phyloP scores from a whole-genome alignment of 176 grass and related monocot genomes.

The Oryza rufipogon region DNA sequence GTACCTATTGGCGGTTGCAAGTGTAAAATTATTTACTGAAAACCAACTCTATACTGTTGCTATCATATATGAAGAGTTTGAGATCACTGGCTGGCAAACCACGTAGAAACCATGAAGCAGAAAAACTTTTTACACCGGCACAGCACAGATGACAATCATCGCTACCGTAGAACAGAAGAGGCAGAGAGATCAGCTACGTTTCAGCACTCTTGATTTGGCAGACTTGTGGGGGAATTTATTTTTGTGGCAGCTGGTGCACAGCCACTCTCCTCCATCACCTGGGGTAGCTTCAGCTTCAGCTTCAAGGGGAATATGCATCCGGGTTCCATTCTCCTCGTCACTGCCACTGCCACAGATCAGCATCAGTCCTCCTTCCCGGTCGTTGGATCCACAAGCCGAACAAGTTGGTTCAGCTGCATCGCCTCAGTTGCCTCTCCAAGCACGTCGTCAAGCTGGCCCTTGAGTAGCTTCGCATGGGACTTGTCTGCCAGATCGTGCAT shows the following conservation, averaged over 20 bases:
- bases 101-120: neutral
- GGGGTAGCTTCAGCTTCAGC: conserved; percentile 2
- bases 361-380: conserved; percentile 62
- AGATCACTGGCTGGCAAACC: neutral
- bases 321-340: neutral
- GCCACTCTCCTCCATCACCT: conserved; percentile 54
- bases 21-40: neutral
- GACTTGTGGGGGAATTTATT: conserved; percentile 30
- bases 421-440: neutral
- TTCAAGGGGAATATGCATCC: conserved; percentile 52
- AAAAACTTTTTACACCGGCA: neutral
- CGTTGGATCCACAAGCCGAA: conserved; percentile 52
- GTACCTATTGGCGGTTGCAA: neutral
- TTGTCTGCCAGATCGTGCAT: conserved; percentile 74
- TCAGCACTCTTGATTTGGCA: conserved; percentile 36
- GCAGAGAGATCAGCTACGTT: neutral
- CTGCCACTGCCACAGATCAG: conserved; percentile 61
- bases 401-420: conserved; percentile 39
- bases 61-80: neutral
- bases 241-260: conserved; percentile 60
- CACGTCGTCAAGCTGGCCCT: conserved; percentile 31
- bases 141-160: neutral
- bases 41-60: neutral
- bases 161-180: neutral
- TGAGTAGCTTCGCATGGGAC: conserved; percentile 57